These are phyloP conservation scores for Knufia petricola DNA, from an alignment of 2,329 filamentous ascomycete species.

Conservation along the genomic window DNA sequence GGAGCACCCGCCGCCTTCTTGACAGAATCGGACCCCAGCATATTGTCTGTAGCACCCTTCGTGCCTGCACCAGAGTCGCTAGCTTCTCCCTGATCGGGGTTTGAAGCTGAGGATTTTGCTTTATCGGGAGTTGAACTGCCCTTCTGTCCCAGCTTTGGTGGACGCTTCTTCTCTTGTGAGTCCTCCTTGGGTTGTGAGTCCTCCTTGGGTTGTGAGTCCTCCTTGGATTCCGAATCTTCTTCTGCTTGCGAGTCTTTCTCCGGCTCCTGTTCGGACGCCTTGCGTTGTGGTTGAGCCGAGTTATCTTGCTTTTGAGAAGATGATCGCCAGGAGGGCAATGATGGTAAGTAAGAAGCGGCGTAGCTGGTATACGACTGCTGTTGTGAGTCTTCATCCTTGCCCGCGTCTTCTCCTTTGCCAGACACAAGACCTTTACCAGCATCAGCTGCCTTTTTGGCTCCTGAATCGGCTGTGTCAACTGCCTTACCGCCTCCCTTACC, in stretches of 20 bases:
- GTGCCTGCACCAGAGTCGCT: constrained; percentile 2
- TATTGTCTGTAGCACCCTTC: neutral
- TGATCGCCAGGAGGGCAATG: constrained; percentile 11
- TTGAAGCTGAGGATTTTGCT: constrained; percentile 10
- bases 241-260: neutral
- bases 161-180: neutral
- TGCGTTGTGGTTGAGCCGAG: neutral
- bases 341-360: constrained; percentile 18
- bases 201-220: neutral
- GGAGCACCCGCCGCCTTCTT: constrained; percentile 1
- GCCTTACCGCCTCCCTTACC: constrained; percentile 12
- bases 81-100: constrained; percentile 5
- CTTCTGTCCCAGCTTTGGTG: constrained; percentile 9
- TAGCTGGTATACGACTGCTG: constrained; percentile 18
- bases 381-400: constrained; percentile 7
- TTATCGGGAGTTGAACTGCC: neutral
- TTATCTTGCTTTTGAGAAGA: constrained; percentile 8
- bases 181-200: neutral
- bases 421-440: constrained; percentile 3
- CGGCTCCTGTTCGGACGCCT: no score
- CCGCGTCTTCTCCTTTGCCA: neutral
- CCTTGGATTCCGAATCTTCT: neutral
- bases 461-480: constrained; percentile 4
- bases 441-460: constrained; percentile 8
- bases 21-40: neutral